These are phyloP conservation scores for Arthrocladium fulminans DNA, from an alignment of 2,329 filamentous ascomycete genomes.

Conservation along the genomic window DNA sequence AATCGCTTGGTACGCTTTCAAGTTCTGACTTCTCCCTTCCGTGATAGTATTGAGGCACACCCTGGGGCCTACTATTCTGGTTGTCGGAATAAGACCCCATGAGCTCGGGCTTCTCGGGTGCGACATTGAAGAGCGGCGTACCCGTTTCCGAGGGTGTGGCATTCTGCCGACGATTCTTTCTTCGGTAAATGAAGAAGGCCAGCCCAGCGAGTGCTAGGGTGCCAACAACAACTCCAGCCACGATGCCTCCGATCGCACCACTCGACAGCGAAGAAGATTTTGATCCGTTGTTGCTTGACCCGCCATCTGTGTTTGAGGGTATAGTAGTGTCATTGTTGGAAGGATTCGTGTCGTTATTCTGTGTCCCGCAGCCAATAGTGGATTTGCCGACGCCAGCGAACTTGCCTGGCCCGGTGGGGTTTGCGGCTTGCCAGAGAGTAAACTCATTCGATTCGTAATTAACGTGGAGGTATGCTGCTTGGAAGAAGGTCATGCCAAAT, in stretches of 20 bases:
- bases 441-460: constrained; percentile 7
- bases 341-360: neutral
- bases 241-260: neutral
- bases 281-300: neutral
- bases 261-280: neutral
- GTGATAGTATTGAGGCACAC: neutral
- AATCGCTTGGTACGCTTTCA: neutral
- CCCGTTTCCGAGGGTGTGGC: neutral
- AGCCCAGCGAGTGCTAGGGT: neutral
- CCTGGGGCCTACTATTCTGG: too few species aligned
- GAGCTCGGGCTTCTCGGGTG: neutral
- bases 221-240: neutral
- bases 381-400: neutral
- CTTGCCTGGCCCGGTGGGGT: neutral
- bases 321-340: neutral
- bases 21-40: neutral
- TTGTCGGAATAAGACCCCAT: neutral
- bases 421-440: constrained; percentile 7
- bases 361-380: neutral
- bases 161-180: neutral
- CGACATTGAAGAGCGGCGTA: neutral
- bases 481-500: constrained; percentile 9
- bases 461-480: constrained; percentile 11
- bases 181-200: neutral
- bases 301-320: neutral